Conservation (phyloP, 1,284 basidiomycete species). For the Ceratobasidium sp. region DNA sequence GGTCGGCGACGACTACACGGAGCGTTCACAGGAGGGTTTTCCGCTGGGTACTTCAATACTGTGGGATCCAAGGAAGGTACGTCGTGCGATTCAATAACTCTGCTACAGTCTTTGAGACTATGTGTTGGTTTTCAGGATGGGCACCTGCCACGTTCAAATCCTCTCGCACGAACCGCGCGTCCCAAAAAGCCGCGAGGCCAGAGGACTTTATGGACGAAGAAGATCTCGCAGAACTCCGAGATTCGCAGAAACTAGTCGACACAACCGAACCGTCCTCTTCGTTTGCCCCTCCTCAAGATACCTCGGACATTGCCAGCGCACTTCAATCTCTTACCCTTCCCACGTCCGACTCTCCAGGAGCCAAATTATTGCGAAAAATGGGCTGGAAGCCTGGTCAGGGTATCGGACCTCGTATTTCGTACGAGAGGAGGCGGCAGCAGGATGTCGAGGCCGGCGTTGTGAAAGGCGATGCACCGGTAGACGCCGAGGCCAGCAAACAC, state of each 20-base stretch:
- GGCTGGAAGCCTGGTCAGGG: conserved; percentile 95
- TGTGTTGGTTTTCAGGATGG: conserved; percentile 84
- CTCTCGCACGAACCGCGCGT: conserved; percentile 74
- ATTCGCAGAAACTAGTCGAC: conserved; percentile 75
- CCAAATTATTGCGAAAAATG: conserved; percentile 89
- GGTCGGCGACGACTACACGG: conserved; percentile 92
- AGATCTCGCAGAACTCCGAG: conserved; percentile 82
- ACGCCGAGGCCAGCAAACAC: conserved; percentile 84
- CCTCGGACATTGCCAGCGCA: conserved; percentile 56
- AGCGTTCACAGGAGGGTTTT: conserved; percentile 97
- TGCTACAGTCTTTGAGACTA: too few species aligned
- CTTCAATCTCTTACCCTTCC: conserved; percentile 68
- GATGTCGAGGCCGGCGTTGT: conserved; percentile 60
- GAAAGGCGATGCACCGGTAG: conserved; percentile 51
- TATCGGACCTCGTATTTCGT: conserved; percentile 88
- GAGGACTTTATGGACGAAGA: conserved; percentile 99
- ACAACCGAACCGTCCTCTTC: conserved; percentile 67
- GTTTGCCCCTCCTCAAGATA: neutral
- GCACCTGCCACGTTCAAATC: conserved; percentile 90
- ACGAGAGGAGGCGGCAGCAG: conserved; percentile 75
- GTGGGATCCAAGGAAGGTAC: conserved; percentile 94
- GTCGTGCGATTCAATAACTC: conserved; percentile 43
- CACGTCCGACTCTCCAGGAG: conserved; percentile 76
- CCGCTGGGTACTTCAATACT: conserved; percentile 95
- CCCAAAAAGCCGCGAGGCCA: conserved; percentile 61